Conservation (phyloP, 495 filamentous ascomycete genomes). For the Echria macrotheca region DNA sequence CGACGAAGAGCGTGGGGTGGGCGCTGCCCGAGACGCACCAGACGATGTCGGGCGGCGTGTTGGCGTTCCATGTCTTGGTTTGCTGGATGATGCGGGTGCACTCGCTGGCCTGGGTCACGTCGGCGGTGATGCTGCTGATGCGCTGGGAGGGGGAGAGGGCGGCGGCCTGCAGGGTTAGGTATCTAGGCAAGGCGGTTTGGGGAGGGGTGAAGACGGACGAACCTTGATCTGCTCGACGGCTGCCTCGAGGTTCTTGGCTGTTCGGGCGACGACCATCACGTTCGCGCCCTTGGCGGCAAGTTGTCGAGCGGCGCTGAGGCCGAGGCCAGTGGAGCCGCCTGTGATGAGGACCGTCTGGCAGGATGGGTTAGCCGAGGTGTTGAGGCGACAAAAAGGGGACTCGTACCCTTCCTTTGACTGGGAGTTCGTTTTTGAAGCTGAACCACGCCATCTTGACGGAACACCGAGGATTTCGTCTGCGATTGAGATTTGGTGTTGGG, state of each 20-base stretch:
- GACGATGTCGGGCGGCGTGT: slow-evolving; percentile 64
- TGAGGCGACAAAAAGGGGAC: slow-evolving; percentile 10
- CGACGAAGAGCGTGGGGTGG: slow-evolving; percentile 64
- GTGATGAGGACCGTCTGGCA: slow-evolving; percentile 71
- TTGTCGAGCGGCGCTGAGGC: slow-evolving; percentile 58
- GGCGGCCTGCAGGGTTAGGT: slow-evolving; percentile 20
- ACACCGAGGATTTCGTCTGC: no score
- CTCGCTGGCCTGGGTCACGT: slow-evolving; percentile 59
- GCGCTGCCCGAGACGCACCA: slow-evolving; percentile 77
- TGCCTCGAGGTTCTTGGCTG: slow-evolving; percentile 55
- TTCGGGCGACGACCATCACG: slow-evolving; percentile 69
- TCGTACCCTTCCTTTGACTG: slow-evolving; percentile 61
- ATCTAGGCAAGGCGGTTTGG: neutral
- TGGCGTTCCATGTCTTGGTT: slow-evolving; percentile 66
- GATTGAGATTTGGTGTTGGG: no score
- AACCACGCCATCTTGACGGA: slow-evolving; percentile 11
- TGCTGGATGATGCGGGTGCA: slow-evolving; percentile 60
- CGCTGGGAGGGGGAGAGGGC: slow-evolving; percentile 54
- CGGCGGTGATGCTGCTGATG: slow-evolving; percentile 70
- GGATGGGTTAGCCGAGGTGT: neutral
- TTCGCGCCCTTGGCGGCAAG: slow-evolving; percentile 73
- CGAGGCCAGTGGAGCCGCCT: slow-evolving; percentile 80
- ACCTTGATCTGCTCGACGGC: slow-evolving; percentile 59
- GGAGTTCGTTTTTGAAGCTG: slow-evolving; percentile 53
- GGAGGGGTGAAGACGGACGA: slow-evolving; percentile 6